Conservation (phyloP, 768 basidiomycete genomes). For the Phlebiopsis flavidoalba region DNA sequence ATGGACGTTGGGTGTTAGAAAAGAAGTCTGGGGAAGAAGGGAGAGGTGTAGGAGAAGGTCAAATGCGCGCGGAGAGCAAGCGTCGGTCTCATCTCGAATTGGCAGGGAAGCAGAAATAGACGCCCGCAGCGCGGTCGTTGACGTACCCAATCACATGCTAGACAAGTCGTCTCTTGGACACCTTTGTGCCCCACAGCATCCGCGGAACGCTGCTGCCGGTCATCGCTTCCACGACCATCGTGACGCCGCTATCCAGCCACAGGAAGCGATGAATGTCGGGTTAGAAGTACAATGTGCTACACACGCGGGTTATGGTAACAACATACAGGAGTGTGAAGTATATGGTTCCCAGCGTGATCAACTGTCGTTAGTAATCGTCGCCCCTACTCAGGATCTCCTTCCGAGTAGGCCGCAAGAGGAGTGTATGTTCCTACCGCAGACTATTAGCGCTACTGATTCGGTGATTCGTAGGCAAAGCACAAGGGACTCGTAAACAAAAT, state of each 20-base stretch:
- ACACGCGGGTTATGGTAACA: not conserved
- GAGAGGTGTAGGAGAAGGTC: no score
- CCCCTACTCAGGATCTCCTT: constrained; percentile 85
- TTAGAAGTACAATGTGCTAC: not conserved
- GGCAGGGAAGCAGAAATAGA: not conserved
- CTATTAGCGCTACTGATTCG: not conserved
- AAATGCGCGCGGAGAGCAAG: not conserved
- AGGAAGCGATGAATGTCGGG: not conserved
- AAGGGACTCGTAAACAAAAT: constrained; percentile 57
- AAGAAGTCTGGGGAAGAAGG: not conserved
- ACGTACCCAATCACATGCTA: not conserved
- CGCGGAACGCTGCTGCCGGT: no score
- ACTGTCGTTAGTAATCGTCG: constrained; percentile 58
- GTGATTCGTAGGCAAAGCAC: not conserved
- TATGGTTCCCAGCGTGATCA: not conserved
- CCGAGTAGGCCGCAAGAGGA: constrained; percentile 75
- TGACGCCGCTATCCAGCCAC: not conserved
- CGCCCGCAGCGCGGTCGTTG: not conserved
- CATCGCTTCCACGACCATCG: not conserved
- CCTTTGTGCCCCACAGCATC: no score
- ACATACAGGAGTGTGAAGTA: no score
- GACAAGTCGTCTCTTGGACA: no score
- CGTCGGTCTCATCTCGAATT: not conserved
- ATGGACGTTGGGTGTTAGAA: not conserved
- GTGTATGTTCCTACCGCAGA: constrained; percentile 71